phyloP scores from a whole-genome alignment of 257 asterid genomes.

The Petunia axillaris region DNA sequence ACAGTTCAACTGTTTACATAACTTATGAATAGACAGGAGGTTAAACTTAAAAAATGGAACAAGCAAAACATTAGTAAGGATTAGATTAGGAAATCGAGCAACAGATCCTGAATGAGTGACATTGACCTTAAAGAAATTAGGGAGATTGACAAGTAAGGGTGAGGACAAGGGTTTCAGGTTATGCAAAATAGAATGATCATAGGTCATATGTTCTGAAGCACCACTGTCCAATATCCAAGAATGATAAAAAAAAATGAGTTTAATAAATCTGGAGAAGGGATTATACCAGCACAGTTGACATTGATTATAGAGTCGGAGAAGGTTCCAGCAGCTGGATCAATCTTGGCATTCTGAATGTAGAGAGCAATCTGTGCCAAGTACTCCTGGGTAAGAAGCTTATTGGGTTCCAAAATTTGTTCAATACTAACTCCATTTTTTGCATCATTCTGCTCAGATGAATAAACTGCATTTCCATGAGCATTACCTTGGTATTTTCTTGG shows the following conservation, averaged over 20 bases:
- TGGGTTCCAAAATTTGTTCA: background rate
- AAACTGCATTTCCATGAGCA: too few species aligned
- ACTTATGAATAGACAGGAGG: background rate
- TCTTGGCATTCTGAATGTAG: background rate
- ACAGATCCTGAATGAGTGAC: background rate
- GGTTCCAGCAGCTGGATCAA: background rate
- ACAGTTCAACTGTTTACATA: background rate
- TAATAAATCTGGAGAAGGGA: background rate
- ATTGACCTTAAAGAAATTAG: background rate
- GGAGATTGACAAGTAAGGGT: background rate
- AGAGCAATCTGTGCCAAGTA: background rate
- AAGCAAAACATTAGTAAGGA: background rate
- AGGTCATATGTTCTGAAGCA: background rate
- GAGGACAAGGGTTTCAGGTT: background rate
- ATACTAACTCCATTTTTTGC: background rate
- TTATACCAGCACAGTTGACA: background rate
- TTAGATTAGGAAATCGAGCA: background rate
- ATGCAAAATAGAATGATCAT: background rate
- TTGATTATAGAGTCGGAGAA: background rate
- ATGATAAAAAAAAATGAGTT: background rate
- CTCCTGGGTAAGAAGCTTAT: background rate
- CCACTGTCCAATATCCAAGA: background rate
- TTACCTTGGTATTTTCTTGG: too few species aligned
- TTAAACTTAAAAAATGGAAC: background rate
- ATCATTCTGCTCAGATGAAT: too few species aligned